Base-by-base conservation (phyloP, 768 basidiomycete species). In the Pseudohyphozyma bogoriensis region DNA sequence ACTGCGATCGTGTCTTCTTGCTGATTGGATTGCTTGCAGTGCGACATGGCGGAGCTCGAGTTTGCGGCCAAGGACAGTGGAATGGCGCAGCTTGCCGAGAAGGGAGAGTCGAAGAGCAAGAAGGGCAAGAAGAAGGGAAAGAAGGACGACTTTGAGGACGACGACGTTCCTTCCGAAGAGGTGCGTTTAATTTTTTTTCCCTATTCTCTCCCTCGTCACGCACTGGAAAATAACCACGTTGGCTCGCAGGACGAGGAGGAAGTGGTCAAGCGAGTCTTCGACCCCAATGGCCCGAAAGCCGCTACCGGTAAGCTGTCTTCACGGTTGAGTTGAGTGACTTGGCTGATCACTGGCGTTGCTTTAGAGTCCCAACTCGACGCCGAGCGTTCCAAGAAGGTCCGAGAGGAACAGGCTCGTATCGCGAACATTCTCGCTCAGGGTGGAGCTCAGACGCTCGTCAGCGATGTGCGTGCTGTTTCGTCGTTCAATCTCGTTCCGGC, bases 11-110 rank as follows among this genome's bases (percentile, higher is more conserved):
- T 13, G 36, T 6, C 29, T 16, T 16, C 8, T 26, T 24, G 9
- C 2, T 12, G 42, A 16, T n/a, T 35, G 32, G 18, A 26, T 5
- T 18, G 15, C 12, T 7, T 15, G 10, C 51, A 52, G 51, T 52
- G 51, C 51, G 33, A 36, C 20, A 26, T 52, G 24, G 51, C 51
- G 13, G 51, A 52, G 18, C 35, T 37, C 51, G 51, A 52, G 10
- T 52, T 29, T 10, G 47, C 47, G 26, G 28, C 31, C 5, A 49
- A 49, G 47, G 15, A 49, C 1, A 49, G n/a, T n/a, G n/a, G n/a
- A n/a, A n/a, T n/a, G n/a, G n/a, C 47, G 28, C 16, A 6, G 28
- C n/a, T 49, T 29, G 12, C 13, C 28, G 10, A 31, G 24, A 4
- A 49, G 26, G 22, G 28, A 24, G 22, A 5, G 3, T 26, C 45